Conservation (phyloP, 805 yeast species). For the Candida vartiovaarae region DNA sequence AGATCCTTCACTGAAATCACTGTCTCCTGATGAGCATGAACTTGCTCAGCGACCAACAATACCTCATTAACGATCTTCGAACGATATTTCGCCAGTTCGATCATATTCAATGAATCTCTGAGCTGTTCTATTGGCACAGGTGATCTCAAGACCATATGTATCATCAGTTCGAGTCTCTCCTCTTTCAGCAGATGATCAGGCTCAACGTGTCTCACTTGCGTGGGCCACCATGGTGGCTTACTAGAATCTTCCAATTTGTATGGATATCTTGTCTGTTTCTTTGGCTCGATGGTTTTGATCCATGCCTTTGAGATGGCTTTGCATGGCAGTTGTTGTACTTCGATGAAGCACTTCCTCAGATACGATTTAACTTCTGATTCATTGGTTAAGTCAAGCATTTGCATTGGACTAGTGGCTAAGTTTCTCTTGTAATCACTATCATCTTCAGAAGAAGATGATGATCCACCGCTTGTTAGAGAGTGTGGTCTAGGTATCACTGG, state of each 20-base stretch:
- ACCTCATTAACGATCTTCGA: no score
- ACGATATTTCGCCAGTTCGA: no score
- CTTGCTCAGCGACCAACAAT: no score
- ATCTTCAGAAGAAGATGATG: not conserved
- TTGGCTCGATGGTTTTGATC: slow-evolving; percentile 61
- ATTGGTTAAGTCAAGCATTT: not conserved
- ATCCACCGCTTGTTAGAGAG: not conserved
- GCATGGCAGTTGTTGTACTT: slow-evolving; percentile 42
- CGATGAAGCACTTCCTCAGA: slow-evolving; percentile 10
- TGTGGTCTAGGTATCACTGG: not conserved
- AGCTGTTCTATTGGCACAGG: slow-evolving; percentile 3
- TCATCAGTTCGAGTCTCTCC: slow-evolving; percentile 46
- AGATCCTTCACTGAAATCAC: no score
- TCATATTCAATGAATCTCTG: not conserved
- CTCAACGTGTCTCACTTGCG: slow-evolving; percentile 48
- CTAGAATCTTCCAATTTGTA: slow-evolving; percentile 44
- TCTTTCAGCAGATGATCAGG: slow-evolving; percentile 66
- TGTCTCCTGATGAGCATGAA: no score
- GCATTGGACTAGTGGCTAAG: not conserved
- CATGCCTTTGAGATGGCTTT: slow-evolving; percentile 58
- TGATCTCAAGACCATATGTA: slow-evolving; percentile 28
- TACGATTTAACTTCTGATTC: slow-evolving; percentile 1
- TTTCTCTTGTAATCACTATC: no score
- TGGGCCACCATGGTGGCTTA: slow-evolving; percentile 73
- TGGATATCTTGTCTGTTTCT: slow-evolving; percentile 56